phyloP scores from a whole-genome alignment of 106 monocot species.

The Narthecium ossifragum region DNA sequence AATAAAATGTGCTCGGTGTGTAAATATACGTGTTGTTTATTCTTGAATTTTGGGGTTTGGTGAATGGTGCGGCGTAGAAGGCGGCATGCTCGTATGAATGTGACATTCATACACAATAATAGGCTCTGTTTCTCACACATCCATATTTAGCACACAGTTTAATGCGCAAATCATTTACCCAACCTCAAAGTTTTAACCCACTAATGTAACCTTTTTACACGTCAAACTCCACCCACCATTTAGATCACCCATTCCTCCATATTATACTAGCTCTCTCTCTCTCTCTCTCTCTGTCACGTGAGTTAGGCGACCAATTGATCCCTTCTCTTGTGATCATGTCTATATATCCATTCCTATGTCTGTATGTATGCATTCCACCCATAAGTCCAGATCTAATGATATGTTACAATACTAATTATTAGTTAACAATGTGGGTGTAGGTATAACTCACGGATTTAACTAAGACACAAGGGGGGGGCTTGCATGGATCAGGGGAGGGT shows the following conservation, averaged over 20 bases:
- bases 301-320: neutral
- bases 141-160: too few relatives aligned
- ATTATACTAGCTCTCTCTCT: neutral
- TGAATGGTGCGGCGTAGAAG: too few relatives aligned
- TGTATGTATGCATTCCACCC: neutral
- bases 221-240: too few relatives aligned
- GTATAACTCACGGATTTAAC: neutral
- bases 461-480: neutral
- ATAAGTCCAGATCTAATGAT: neutral
- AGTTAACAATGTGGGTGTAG: neutral
- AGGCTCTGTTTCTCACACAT: too few relatives aligned
- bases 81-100: too few relatives aligned
- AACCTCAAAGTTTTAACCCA: too few relatives aligned
- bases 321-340: constrained; percentile 1
- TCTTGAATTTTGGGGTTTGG: too few relatives aligned
- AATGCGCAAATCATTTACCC: too few relatives aligned
- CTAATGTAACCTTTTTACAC: too few relatives aligned
- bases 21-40: too few relatives aligned
- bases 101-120: too few relatives aligned
- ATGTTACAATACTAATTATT: neutral
- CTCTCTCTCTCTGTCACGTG: neutral
- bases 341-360: neutral
- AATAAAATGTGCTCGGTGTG: too few relatives aligned
- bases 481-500: constrained; percentile 1
- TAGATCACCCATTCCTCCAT: neutral